Evolutionary conservation across 2,329 filamentous ascomycete genomes (phyloP), one percentile per base, ranked within the genome.

Genomic region (Botrytis hyacinthi): DNA sequence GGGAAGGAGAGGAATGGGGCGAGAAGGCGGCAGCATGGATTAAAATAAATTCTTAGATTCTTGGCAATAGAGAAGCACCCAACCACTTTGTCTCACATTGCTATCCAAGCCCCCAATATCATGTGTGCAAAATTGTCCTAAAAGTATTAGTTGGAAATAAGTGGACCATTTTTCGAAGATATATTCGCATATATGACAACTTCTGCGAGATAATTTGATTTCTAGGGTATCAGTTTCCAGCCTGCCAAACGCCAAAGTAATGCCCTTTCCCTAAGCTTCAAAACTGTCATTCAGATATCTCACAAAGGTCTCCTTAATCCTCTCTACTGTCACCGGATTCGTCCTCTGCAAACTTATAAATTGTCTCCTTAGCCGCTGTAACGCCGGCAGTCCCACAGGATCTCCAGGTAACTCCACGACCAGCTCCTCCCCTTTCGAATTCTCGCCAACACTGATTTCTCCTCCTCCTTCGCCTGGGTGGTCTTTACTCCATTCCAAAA

Each of bases 291-390:
- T 92, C 65, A 92, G 82, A 82, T 91, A 92, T 35, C 86, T 86
- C 46, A 91, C 89, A 80, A 92, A 92, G 48, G 86, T 87, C 80
- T 89, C 87, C 75, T 86, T 85, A 78, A 92, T 85, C 77, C 88
- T 86, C 42, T 84, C 84, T 2, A 85, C 86, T 9, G 88, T 73
- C 85, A 83, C 65, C 84, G 89, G 74, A 88, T 94, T 80, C 86
- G 92, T 79, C 84, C 93, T 85, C 78, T 95, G 95, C 81, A 97
- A 81, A 8, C 86, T 88, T 78, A 95, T 90, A 82, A 93, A 97
- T 67, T 94, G 92, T 78, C 93, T 87, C 74, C 93, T 86, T 77
- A 95, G 84, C 76, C 93, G 87, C 83, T 97, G 93, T 77, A 97
- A 83, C 80, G 94, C 92, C 14, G 93, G 91, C 61, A 96, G 80